Evolutionary conservation across 2,329 filamentous ascomycete genomes (phyloP).

Genomic region (Truncatella angustata): DNA sequence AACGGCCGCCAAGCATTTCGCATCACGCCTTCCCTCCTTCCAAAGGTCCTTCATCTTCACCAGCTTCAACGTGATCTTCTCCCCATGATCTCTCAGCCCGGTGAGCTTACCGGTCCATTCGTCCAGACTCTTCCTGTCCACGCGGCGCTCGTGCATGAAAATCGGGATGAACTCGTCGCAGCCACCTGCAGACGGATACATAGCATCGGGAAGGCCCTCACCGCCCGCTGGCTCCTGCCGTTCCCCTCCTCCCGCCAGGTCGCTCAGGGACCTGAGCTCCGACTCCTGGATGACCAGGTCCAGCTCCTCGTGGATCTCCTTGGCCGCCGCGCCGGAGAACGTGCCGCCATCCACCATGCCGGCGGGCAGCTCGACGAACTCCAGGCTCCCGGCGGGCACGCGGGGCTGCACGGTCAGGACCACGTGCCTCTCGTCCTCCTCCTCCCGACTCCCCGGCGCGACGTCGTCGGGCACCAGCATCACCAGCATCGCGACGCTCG

Average conservation of each 20-base stretch:
- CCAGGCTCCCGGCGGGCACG: constrained; percentile 51
- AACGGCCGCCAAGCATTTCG: constrained; percentile 58
- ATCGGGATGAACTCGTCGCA: constrained; percentile 61
- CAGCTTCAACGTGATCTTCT: constrained; percentile 61
- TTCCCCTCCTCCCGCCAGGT: constrained; percentile 38
- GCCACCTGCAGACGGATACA: constrained; percentile 58
- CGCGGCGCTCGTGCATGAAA: constrained; percentile 53
- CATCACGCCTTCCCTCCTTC: constrained; percentile 55
- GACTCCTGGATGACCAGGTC: constrained; percentile 49
- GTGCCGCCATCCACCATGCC: constrained; percentile 55
- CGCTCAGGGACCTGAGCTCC: constrained; percentile 50
- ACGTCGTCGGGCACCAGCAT: constrained; percentile 53
- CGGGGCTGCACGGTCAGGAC: constrained; percentile 61
- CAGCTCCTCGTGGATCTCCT: constrained; percentile 61
- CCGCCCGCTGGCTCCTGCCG: not conserved
- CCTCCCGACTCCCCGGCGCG: constrained; percentile 23
- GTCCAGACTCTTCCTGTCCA: constrained; percentile 46
- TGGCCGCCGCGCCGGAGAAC: constrained; percentile 57
- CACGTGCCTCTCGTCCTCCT: constrained; percentile 48
- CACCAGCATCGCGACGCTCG: constrained; percentile 60
- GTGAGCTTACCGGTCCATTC: constrained; percentile 59
- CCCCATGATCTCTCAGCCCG: constrained; percentile 55
- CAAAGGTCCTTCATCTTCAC: constrained; percentile 56
- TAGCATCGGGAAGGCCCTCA: constrained; percentile 38
- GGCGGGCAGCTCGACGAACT: constrained; percentile 56